Conservation (phyloP, 495 filamentous ascomycete species). For the Rhizodiscina lignyota region DNA sequence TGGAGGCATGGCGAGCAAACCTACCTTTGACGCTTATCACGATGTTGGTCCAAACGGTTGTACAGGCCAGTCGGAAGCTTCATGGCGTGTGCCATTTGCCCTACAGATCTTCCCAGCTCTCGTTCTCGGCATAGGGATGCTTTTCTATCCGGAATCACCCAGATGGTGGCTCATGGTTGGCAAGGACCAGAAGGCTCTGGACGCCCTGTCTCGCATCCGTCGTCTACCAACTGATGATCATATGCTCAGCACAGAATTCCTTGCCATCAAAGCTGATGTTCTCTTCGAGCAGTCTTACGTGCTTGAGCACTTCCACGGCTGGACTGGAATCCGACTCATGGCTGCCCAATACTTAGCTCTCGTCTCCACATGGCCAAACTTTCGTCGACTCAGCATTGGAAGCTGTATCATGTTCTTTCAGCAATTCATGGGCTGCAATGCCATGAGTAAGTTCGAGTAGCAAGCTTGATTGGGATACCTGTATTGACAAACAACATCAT, state of each 20-base stretch:
- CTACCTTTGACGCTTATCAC: too few species aligned
- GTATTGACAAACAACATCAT: conserved; percentile 7
- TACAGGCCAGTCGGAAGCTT: too few species aligned
- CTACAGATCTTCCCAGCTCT: conserved; percentile 18
- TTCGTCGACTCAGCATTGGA: conserved; percentile 38
- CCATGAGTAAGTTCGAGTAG: too few species aligned
- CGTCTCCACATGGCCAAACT: conserved; percentile 30
- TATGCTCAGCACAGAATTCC: conserved; percentile 15
- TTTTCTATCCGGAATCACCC: conserved; percentile 18
- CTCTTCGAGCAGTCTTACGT: conserved; percentile 12
- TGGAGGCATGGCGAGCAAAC: too few species aligned
- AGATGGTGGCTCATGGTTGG: conserved; percentile 16
- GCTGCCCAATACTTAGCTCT: conserved; percentile 11
- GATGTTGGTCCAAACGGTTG: too few species aligned
- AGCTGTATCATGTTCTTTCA: conserved; percentile 39
- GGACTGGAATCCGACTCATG: conserved; percentile 9
- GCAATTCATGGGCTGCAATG: too few species aligned
- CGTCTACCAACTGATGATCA: conserved; percentile 11
- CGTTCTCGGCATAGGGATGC: conserved; percentile 14
- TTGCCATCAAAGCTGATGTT: conserved; percentile 18
- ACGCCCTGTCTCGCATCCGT: conserved; percentile 12
- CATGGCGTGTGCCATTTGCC: conserved; percentile 19
- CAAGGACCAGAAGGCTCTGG: conserved; percentile 14
- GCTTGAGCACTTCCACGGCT: too few species aligned
- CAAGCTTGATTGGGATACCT: too few species aligned